Base-by-base conservation (phyloP, 176 grass and related monocot genomes). In the Coix lacrymajobi region DNA sequence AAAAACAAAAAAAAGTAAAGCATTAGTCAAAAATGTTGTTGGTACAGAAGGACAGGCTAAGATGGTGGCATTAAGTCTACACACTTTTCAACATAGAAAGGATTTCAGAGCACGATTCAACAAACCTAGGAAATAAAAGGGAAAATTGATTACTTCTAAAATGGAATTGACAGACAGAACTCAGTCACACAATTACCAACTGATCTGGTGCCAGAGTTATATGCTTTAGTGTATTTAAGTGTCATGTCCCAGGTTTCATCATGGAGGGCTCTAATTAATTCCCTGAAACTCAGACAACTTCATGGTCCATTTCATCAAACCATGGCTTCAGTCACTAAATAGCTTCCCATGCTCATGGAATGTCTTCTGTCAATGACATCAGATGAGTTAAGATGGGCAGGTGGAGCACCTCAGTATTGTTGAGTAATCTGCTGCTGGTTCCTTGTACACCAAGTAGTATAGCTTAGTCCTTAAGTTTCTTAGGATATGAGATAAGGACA, bases 301-400 rank as follows among this genome's bases (percentile, higher is more conserved):
- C 10, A 79, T 24, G 15, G 17, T 46, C n/a, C 60, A 82, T 66
- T 79, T 81, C 19, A 13, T 57, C 17, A 75, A 75, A 38, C 25
- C 39, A 82, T 38, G 12, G 7, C 16, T 22, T 19, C 29, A 26
- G 45, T 37, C 60, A 30, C 17, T 30, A n/a, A 80, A 32, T 34
- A 80, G 40, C 12, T 17, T 29, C 69, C 12, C 36, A 79, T 79
- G 67, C 8, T 37, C 26, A 82, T 36, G 63, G 66, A 52, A 81
- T 14, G 29, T 31, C 22, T 69, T 15, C 79, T 39, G 29, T 56
- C 72, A 81, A 15, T 65, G 79, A 83, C 41, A 83, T 82, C 48
- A 62, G 52, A 79, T 33, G 33, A 82, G 78, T 37, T 69, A 63
- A 83, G 34, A 61, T 43, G 15, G 33, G 90, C 78, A 79, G 74